Base-by-base conservation (phyloP, 805 yeast species). In the Suhomyces faveliae region DNA sequence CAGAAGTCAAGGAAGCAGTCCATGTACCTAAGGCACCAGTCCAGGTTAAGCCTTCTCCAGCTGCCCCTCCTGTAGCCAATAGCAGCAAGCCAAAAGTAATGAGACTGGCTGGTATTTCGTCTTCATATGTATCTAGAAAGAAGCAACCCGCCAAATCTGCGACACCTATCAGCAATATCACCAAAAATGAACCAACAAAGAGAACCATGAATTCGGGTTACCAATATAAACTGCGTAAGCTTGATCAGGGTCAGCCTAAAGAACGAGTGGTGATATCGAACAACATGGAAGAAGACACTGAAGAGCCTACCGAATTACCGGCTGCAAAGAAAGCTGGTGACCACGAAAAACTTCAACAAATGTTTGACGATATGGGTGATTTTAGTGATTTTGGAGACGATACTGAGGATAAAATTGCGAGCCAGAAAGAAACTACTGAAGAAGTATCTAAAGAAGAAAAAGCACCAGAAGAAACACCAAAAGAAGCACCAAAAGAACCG, bases 191-290 rank as follows among this genome's bases (percentile, higher is more conserved):
- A 23, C 27, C 40, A 12, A 42, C 24, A 21, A 35, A 15, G 3
- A 21, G 15, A 8, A n/a, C 12, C 43, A 48, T 17, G 35, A 5
- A 13, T 2, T 8, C 39, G 12, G 39, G 35, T 8, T 53, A 53
- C 40, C 58, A 64, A 45, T 72, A 72, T 50, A 70, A 70, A 48
- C 70, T 74, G 4, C 56, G 76, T 13, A 72, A 71, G 49, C 27
- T 51, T 12, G 70, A 68, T 35, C 55, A 50, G 23, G 56, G 54
- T 37, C 57, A 56, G 40, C 70, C 70, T 10, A 61, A 54, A 37
- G 77, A 73, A 43, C 59, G 73, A 20, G 74, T 71, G 22, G 64
- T 71, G 4, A 58, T 67, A n/a, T 63, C 73, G 4, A 15, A 12
- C 4, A 51, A 49, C 8, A 45, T 6, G 13, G 48, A 45, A 7